Evolutionary conservation across 2,329 filamentous ascomycete species (phyloP).

Genomic region (Apiospora pterosperma): DNA sequence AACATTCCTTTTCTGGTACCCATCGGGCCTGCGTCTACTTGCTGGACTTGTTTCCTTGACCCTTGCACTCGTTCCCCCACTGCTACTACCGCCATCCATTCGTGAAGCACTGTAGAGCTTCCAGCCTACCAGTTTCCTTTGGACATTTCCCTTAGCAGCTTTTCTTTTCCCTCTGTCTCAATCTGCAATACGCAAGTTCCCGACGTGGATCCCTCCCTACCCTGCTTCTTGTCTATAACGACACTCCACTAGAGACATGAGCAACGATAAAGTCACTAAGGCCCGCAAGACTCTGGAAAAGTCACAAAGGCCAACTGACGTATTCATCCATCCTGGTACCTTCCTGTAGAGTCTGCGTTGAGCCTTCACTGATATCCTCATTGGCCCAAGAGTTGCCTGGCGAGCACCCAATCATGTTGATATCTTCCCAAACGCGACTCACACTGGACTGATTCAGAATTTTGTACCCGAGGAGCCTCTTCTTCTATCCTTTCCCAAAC

Average conservation of each 20-base stretch:
- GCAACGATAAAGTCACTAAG: constrained; percentile 32
- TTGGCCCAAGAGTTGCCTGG: constrained; percentile 35
- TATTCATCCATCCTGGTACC: constrained; percentile 30
- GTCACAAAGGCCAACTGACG: constrained; percentile 35
- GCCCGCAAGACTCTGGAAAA: constrained; percentile 31
- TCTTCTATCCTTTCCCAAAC: constrained; percentile 27
- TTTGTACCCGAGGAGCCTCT: constrained; percentile 21
- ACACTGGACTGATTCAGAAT: constrained; percentile 36
- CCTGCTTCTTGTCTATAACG: constrained; percentile 24
- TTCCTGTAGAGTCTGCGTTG: constrained; percentile 15
- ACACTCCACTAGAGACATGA: constrained; percentile 34
- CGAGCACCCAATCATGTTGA: constrained; percentile 43
- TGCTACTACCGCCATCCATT: constrained; percentile 20
- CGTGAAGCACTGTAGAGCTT: constrained; percentile 11
- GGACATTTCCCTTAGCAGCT: constrained; percentile 23
- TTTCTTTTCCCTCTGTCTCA: constrained; percentile 19
- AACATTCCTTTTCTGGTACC: constrained; percentile 19
- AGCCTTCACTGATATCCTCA: constrained; percentile 28
- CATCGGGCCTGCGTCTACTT: constrained; percentile 19
- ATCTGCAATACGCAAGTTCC: constrained; percentile 30
- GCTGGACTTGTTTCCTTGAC: constrained; percentile 21
- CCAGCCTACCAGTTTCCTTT: constrained; percentile 22
- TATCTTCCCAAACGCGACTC: constrained; percentile 37
- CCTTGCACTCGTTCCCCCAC: constrained; percentile 23
- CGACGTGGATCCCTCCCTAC: constrained; percentile 32